Evolutionary conservation across 2,329 filamentous ascomycete species (phyloP), one percentile per base, ranked within the genome.

Genomic region (Fusarium agapanthi): DNA sequence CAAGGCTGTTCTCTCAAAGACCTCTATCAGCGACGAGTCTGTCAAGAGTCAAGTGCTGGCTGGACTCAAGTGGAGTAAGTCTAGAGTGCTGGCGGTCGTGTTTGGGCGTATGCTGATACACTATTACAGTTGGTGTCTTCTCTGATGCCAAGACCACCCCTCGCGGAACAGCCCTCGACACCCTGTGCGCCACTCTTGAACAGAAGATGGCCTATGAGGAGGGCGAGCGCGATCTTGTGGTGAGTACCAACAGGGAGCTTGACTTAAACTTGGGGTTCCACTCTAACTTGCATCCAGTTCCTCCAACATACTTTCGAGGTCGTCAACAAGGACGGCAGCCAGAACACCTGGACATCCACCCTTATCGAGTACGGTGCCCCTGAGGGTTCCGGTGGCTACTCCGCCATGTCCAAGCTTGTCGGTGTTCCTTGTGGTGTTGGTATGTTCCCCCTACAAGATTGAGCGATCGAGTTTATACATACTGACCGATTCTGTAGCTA

Each of bases 331-430:
- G 76, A 93, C 97, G 75, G 93, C 91, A 91, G 83, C 92, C 89
- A 88, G 81, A 90, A 97, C 86, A 94, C 91, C 48, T 87, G 91
- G 72, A 95, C 93, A 30, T 94, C 91, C 45, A 97, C 95, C 3
- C 89, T 98, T 22, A 88, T 86, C 79, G 94, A 97, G 81, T 95
- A 97, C 82, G 95, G 94, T 80, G 90, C 90, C 78, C 91, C 92
- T 65, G 88, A 89, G 75, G 93, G 92, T 38, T 91, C 92, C 60
- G 88, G 89, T 75, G 93, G 92, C 40, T 97, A 95, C 85, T 92
- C 88, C 8, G 90, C 93, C 75, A 97, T 97, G 94, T 93, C 93
- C 50, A 92, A 91, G 82, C 83, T 94, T 47, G 94, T 97, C 61
- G 93, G 93, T 79, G 87, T 95, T 9, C 92, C 93, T 10, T 85